Base-by-base conservation (phyloP, 768 basidiomycete genomes). In the Neoboletus subvelutipes region DNA sequence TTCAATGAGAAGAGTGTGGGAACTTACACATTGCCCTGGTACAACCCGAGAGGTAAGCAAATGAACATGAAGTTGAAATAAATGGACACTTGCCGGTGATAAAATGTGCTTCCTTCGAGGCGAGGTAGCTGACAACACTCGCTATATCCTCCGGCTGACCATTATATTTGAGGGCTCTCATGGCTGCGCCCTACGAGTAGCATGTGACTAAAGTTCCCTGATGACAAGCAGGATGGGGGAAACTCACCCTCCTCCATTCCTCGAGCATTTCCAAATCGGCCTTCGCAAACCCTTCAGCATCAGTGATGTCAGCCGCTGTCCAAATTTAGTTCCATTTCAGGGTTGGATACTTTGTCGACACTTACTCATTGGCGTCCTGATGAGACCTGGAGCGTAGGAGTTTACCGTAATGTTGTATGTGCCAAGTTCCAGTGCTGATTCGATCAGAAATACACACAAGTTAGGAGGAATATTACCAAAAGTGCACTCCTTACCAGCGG, bases 331-430 rank as follows among this genome's bases (percentile, higher is more conserved):
- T 3, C 1, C 22, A 41, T 24, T n/a, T 29, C 17, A 2, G 10
- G 12, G n/a, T 41, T 7, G 29, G 33, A 28, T 28, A 6, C 17
- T 10, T 29, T 18, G 15, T 5, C 11, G 22, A 11, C 8, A 6
- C 43, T 5, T 34, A 77, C 76, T 48, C 64, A 74, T 50, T 10
- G 58, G 45, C 1, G 70, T 77, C 4, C 58, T 34, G 34, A 75
- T 65, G 10, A 56, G 33, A 3, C 76, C 75, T 0, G 77, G 77
- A 3, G 75, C 71, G 48, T 77, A 78, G 0, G 70, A 61, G 37
- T 77, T 76, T 3, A 74, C 76, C 0, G 74, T 76, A n/a, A 77
- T 75, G 8, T 62, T 55, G 40, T 75, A 56, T 26, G 50, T 34
- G 0, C 68, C 70, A 28, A 73, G 60, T 56, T 76, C 76, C 24